phyloP scores from a whole-genome alignment of 345 rosid genomes.

The Jatropha curcas region DNA sequence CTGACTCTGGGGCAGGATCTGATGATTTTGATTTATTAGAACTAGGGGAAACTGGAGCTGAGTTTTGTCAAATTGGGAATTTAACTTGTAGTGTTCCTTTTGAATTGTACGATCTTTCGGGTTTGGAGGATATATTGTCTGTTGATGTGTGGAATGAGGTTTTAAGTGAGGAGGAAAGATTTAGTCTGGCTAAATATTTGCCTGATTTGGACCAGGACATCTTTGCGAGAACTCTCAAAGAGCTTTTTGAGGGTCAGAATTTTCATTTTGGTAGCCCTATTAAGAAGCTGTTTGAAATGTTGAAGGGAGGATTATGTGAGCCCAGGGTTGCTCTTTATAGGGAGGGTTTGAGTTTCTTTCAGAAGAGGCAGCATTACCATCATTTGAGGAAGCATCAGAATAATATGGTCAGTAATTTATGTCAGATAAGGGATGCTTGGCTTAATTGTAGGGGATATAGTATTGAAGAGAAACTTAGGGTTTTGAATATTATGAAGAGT shows the following conservation, averaged over 20 bases:
- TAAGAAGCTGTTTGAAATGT: slow-evolving; percentile 75
- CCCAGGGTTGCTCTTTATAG: slow-evolving; percentile 91
- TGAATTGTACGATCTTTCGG: slow-evolving; percentile 81
- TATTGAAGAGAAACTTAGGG: slow-evolving; percentile 86
- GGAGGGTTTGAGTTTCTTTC: slow-evolving; percentile 70
- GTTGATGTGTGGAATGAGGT: slow-evolving; percentile 94
- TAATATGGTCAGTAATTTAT: slow-evolving; percentile 65
- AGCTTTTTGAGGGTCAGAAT: slow-evolving; percentile 72
- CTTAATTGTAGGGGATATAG: slow-evolving; percentile 71
- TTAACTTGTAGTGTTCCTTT: slow-evolving; percentile 83
- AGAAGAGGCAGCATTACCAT: slow-evolving; percentile 78
- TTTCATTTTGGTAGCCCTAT: slow-evolving; percentile 91
- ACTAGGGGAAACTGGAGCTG: slow-evolving; percentile 83
- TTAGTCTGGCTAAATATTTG: slow-evolving; percentile 62
- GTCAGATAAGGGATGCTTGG: slow-evolving; percentile 94
- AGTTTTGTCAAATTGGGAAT: slow-evolving; percentile 84
- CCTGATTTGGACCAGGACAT: slow-evolving; percentile 85
- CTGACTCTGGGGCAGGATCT: slow-evolving; percentile 96
- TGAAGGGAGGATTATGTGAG: slow-evolving; percentile 93
- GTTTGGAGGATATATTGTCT: slow-evolving; percentile 73
- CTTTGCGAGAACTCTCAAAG: slow-evolving; percentile 64
- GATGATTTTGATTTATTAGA: slow-evolving; percentile 96
- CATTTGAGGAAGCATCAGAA: slow-evolving; percentile 81
- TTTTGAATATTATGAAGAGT: slow-evolving; percentile 76
- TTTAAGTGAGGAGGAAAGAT: slow-evolving; percentile 79